A percentile compares a stretch with the other conserved stretches of the same genome.
These are phyloP conservation scores for Syzygium syzygioides DNA, from an alignment of 441 rosid species.

Conservation along the genomic window DNA sequence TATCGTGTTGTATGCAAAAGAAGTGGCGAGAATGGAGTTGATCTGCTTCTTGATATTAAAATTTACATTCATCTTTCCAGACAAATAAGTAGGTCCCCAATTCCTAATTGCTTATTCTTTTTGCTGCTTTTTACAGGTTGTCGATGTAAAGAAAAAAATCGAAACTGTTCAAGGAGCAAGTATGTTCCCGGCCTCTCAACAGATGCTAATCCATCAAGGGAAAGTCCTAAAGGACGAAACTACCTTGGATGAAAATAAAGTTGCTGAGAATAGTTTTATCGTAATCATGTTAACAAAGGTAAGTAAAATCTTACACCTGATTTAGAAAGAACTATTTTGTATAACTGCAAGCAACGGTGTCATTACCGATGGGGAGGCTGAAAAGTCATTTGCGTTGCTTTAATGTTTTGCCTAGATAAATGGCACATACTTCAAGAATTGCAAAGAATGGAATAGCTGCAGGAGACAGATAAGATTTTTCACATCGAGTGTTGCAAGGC, in stretches of 20 bases:
- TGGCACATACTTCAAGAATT: background rate
- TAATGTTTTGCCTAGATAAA: background rate
- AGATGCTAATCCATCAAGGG: conserved; percentile 81
- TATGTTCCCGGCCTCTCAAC: conserved; percentile 57
- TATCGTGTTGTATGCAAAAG: background rate
- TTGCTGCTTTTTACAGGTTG: conserved; percentile 29
- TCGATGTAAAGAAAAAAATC: conserved; percentile 56
- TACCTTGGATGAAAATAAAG: conserved; percentile 62
- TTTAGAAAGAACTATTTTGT: background rate
- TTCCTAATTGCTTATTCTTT: background rate
- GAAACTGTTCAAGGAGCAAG: conserved; percentile 53
- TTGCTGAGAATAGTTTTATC: conserved; percentile 64
- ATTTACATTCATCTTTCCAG: background rate
- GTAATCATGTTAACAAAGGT: conserved; percentile 77
- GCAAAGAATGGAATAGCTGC: background rate
- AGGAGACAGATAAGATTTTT: background rate
- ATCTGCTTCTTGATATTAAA: background rate
- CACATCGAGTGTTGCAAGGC: background rate
- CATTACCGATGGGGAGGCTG: background rate
- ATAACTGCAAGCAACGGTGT: background rate
- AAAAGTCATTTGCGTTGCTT: background rate
- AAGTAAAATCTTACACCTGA: background rate
- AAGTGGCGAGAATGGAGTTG: background rate
- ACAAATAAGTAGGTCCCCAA: background rate
- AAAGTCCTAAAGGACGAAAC: conserved; percentile 66